Evolutionary conservation across 345 rosid species (phyloP).

Genomic region (Linum trigynum): DNA sequence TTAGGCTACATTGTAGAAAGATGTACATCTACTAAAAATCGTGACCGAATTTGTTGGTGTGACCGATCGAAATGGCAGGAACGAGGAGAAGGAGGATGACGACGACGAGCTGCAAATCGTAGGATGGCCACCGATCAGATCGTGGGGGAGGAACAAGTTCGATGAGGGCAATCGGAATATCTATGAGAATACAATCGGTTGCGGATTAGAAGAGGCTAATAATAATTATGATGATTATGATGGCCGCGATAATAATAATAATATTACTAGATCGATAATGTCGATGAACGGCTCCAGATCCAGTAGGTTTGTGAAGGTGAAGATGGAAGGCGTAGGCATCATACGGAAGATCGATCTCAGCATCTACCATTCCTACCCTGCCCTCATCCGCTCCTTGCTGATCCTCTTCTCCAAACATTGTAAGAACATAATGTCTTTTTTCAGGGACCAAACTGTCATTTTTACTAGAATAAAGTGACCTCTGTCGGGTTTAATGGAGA

Average conservation of each 20-base stretch:
- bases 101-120: constrained; percentile 30
- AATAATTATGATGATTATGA: too few species aligned
- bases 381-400: constrained; percentile 39
- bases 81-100: background rate
- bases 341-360: constrained; percentile 50
- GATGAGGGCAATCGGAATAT: constrained; percentile 4
- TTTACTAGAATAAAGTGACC: too few species aligned
- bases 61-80: constrained; percentile 1
- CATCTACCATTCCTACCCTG: constrained; percentile 35
- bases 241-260: too few species aligned
- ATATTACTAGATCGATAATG: constrained; percentile 1
- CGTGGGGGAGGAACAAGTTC: constrained; percentile 49
- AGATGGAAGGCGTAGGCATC: constrained; percentile 68
- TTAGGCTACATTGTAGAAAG: too few species aligned
- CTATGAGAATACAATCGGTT: constrained; percentile 11
- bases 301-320: constrained; percentile 48
- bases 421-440: background rate
- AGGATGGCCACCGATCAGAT: constrained; percentile 77
- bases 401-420: constrained; percentile 39
- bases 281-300: constrained; percentile 17
- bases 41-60: too few species aligned
- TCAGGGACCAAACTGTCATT: background rate
- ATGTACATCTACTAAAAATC: too few species aligned
- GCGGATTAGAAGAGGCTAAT: constrained; percentile 7
- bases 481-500: too few species aligned